Evolutionary conservation across 2,329 filamentous ascomycete genomes (phyloP), one percentile per base, ranked within the genome.

Genomic region (Teratosphaeria destructans): DNA sequence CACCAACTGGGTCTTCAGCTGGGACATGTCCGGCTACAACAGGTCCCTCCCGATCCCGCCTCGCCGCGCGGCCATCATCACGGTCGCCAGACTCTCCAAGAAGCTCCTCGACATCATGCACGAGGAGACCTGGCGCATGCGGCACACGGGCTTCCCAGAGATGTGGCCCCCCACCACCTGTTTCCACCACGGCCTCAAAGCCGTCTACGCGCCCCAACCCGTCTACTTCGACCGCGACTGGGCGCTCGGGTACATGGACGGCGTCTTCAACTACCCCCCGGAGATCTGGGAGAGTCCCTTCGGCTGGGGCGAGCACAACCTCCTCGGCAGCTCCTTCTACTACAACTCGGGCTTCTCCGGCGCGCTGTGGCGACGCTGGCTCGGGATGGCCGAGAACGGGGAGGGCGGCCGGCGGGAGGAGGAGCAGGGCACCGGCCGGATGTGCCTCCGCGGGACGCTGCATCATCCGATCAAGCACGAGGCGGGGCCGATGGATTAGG

Each of bases 151-250:
- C 67, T 87, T 86, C 60, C 88, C 88, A 0, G 89, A 93, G 71
- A 91, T 93, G 88, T 88, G 85, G 61, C 84, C 88, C 0, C 85
- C 87, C 59, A 87, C 87, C 0, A 82, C 87, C 29, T 84, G 87
- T 0, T 79, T 93, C 19, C 82, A 90, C 63, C 88, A 94, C 70
- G 88, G 89, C 5, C 78, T 92, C 55, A 93, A 93, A 75, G 85
- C 87, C 4, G 86, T 90, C 3, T 89, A 86, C 68, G 87, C 85
- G 11, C 89, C 89, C 11, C 88, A 92, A 72, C 88, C 89, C 1
- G 83, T 92, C 54, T 92, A 85, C 72, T 89, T 90, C 68, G 88
- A 93, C 72, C 83, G 88, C 62, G 82, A 87, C 56, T 91, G 87
- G 87, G 76, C 77, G 19, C 69, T 78, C 16, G 73, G 75, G 57